Evolutionary conservation across 2,329 filamentous ascomycete species (phyloP), one percentile per base, ranked within the genome.

Genomic region (Talaromyces verruculosus): DNA sequence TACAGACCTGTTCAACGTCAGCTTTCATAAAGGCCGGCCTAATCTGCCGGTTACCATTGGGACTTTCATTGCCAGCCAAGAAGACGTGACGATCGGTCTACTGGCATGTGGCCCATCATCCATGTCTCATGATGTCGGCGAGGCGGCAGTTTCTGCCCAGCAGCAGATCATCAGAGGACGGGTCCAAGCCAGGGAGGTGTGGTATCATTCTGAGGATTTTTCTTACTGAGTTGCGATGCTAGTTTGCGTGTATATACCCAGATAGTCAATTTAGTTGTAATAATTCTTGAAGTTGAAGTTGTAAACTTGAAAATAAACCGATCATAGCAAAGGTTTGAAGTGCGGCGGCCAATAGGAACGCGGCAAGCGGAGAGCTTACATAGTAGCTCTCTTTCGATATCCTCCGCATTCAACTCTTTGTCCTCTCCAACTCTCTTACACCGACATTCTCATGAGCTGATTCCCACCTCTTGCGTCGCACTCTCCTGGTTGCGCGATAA

Each of bases 201-300:
- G 81, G 72, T 67, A 84, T 65, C 82, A 84, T 72, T 77, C 78
- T 25, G 82, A 84, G 72, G 76, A 80, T 63, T 84, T 84, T 68
- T 78, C 77, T 68, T 57, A 57, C 53, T 57, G 53, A 57, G 2
- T 15, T 49, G 45, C 19, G 45, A 25, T 33, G 47, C 30, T 28
- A 53, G 15, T 6, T 25, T 47, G 25, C 15, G 10, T 53, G 25
- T 17, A 33, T 17, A 53, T 53, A 33, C 28, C 17, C 51, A 55
- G 51, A 55, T 19, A 19, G n/a, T 37, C 19, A 22, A 53, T 13
- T 10, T 7, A 33, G 2, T 37, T 37, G n/a, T 55, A 35, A 57
- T 22, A 7, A 4, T 25, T 5, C 3, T 22, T 30, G 13, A 39
- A 8, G 33, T 22, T 15, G 11, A 37, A 25, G 28, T 33, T 15